Evolutionary conservation across 129 eudicot species (phyloP).

Genomic region (Flaveria robusta): DNA sequence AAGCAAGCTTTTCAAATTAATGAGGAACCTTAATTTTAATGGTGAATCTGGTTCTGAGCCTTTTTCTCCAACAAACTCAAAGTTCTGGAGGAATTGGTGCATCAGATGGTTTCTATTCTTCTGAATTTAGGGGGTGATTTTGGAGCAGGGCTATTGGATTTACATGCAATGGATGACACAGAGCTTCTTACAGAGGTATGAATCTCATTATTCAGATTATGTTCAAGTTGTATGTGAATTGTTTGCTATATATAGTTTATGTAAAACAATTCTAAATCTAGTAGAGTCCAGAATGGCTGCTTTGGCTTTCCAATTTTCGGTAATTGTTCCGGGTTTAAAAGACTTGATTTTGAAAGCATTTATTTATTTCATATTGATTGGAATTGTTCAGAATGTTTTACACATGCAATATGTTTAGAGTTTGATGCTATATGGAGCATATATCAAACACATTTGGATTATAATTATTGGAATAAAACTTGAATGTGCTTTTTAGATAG

Average conservation of each 20-base stretch:
- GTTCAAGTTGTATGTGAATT: not conserved
- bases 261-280: constrained; percentile 12
- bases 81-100: constrained; percentile 61
- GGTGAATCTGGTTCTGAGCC: constrained; percentile 89
- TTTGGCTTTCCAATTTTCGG: not conserved
- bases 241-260: not conserved
- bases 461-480: not conserved
- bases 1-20: constrained; percentile 85
- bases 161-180: constrained; percentile 97
- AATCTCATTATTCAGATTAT: constrained; percentile 8
- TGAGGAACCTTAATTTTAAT: constrained; percentile 88
- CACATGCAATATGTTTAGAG: constrained; percentile 5
- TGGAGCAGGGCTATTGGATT: constrained; percentile 97
- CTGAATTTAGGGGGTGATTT: constrained; percentile 94
- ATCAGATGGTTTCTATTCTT: constrained; percentile 64
- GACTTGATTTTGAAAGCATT: not conserved
- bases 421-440: not conserved
- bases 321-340: not conserved
- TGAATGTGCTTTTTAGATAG: not conserved
- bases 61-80: constrained; percentile 69
- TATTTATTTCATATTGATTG: not conserved
- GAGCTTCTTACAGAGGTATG: constrained; percentile 94
- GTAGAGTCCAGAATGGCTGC: constrained; percentile 12
- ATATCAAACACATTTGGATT: not conserved
- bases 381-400: not conserved